These are phyloP conservation scores for Polygonum aviculare DNA, from an alignment of 148 eudicot species.

Conservation along the genomic window DNA sequence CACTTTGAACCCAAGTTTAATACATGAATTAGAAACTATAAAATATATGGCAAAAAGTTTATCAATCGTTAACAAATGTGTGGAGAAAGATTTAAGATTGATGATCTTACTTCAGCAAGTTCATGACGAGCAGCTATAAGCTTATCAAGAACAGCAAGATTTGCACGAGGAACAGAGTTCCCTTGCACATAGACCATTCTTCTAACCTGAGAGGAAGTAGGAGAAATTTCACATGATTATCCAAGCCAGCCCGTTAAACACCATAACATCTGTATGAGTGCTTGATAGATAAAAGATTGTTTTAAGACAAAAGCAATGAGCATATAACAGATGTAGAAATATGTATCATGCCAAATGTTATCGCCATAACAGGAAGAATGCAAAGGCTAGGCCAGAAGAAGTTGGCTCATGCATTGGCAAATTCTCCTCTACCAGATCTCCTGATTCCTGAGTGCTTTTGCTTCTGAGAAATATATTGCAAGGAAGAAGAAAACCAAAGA, in stretches of 20 bases:
- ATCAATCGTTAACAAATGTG: not conserved
- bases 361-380: not conserved
- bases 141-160: constrained; percentile 85
- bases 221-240: not conserved
- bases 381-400: not conserved
- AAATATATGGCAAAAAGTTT: not conserved
- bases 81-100: not conserved
- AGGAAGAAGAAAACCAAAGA: not conserved
- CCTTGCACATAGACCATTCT: constrained; percentile 72
- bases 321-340: not conserved
- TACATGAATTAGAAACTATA: not conserved
- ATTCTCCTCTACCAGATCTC: not conserved
- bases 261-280: not conserved
- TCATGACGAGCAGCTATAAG: constrained; percentile 89
- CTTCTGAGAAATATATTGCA: not conserved
- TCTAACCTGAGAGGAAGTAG: constrained; percentile 57
- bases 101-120: constrained; percentile 60
- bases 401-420: not conserved
- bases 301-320: not conserved
- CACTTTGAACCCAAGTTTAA: not conserved
- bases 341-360: not conserved
- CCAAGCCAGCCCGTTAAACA: not conserved
- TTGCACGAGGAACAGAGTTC: constrained; percentile 75
- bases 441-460: not conserved
- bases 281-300: not conserved